phyloP scores from a whole-genome alignment of 345 rosid genomes.

The Turnera subulata region DNA sequence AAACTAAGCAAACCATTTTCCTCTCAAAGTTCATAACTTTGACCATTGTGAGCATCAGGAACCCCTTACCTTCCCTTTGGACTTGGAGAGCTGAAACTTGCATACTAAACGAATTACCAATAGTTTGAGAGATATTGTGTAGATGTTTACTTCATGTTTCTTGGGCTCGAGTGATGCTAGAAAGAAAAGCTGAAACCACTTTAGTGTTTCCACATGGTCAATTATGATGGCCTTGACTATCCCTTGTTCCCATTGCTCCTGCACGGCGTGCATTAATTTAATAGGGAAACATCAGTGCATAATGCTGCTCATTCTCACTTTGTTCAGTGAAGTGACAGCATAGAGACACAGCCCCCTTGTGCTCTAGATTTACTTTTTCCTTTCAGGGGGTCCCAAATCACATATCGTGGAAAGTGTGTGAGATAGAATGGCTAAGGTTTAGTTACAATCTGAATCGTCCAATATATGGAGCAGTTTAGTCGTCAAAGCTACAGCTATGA shows the following conservation, averaged over 20 bases:
- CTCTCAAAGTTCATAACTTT: too few relatives aligned
- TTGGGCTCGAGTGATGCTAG: neutral
- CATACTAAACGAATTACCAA: too few relatives aligned
- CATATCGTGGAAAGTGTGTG: too few relatives aligned
- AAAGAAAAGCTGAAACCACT: constrained; percentile 17
- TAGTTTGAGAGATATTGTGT: too few relatives aligned
- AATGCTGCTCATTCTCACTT: constrained; percentile 7
- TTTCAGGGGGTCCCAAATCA: constrained; percentile 8
- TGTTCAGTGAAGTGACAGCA: constrained; percentile 11
- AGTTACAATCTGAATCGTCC: too few relatives aligned
- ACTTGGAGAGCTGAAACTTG: too few relatives aligned
- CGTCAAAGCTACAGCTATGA: too few relatives aligned
- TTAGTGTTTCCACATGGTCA: constrained; percentile 17
- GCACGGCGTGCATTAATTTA: neutral
- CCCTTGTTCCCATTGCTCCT: constrained; percentile 5
- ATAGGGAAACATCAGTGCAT: constrained; percentile 7
- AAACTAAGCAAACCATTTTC: too few relatives aligned
- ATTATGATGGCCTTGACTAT: constrained; percentile 19
- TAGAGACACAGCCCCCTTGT: constrained; percentile 4
- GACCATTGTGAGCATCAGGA: too few relatives aligned
- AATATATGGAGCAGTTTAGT: too few relatives aligned
- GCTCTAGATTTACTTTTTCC: neutral
- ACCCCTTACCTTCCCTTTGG: too few relatives aligned
- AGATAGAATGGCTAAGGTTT: too few relatives aligned
- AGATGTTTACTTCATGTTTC: neutral